phyloP scores from a whole-genome alignment of 78 protist genomes.

The Mastigamoeba balamuthi region DNA sequence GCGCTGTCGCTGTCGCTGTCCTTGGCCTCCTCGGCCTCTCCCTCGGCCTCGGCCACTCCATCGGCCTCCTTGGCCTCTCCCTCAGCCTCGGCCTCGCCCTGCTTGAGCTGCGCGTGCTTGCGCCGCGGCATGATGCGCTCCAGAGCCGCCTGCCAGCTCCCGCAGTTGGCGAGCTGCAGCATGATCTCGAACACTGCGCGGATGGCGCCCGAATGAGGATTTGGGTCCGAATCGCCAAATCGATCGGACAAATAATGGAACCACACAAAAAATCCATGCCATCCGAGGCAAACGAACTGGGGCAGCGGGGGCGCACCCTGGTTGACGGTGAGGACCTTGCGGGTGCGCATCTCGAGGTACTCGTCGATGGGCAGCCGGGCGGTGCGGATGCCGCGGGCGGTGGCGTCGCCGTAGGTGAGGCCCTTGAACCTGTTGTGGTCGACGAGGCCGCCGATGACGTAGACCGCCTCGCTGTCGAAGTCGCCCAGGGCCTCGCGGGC shows the following conservation, averaged over 20 bases:
- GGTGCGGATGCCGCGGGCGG: conserved; percentile 24
- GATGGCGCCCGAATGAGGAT: background rate
- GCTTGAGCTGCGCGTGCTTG: background rate
- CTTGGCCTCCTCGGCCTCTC: background rate
- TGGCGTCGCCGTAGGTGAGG: conserved; percentile 18
- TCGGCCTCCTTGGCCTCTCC: background rate
- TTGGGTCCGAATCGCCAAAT: background rate
- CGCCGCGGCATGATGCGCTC: conserved; percentile 38
- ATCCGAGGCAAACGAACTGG: background rate
- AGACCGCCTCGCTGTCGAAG: conserved; percentile 33
- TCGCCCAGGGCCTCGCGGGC: conserved; percentile 22
- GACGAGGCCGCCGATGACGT: conserved; percentile 64
- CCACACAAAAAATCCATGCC: background rate
- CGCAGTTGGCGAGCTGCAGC: background rate
- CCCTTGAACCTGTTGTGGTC: conserved; percentile 67
- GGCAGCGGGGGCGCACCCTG: conserved; percentile 31
- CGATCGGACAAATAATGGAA: background rate
- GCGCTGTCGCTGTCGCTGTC: background rate
- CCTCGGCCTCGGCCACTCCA: background rate
- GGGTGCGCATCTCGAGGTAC: conserved; percentile 19
- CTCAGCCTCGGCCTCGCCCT: background rate
- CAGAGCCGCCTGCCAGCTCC: conserved; percentile 43
- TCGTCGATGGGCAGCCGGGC: conserved; percentile 57
- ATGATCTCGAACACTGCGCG: conserved; percentile 37
- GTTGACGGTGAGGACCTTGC: conserved; percentile 54